These are phyloP conservation scores for Annulohypoxylon truncatum DNA, from an alignment of 2,329 filamentous ascomycete genomes.

Conservation along the genomic window DNA sequence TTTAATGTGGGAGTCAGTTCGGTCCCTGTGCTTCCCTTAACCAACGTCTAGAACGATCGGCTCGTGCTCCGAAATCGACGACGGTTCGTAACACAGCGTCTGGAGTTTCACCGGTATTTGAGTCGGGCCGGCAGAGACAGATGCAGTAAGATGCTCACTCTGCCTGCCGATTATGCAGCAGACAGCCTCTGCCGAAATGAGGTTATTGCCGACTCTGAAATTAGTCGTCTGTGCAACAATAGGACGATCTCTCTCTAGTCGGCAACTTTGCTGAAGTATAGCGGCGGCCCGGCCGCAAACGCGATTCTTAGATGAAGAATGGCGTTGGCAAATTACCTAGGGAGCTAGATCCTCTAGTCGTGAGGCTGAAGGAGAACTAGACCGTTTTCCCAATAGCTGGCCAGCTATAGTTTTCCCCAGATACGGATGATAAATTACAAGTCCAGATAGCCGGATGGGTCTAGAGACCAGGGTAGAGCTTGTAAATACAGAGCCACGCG, in stretches of 20 bases:
- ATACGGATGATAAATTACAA: slow-evolving; percentile 4
- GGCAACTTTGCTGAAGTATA: slow-evolving; percentile 11
- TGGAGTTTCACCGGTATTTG: slow-evolving; percentile 3
- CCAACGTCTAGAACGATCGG: slow-evolving; percentile 29
- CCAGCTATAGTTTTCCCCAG: not conserved
- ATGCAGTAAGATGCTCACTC: slow-evolving; percentile 13
- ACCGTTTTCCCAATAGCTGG: slow-evolving; percentile 4
- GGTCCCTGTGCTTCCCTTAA: slow-evolving; percentile 9
- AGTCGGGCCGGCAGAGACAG: slow-evolving; percentile 24
- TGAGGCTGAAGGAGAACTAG: slow-evolving; percentile 14
- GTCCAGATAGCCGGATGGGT: not conserved
- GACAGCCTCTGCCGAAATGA: slow-evolving; percentile 1
- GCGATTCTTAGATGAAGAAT: slow-evolving; percentile 2
- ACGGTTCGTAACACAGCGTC: slow-evolving; percentile 28
- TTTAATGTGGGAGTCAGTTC: slow-evolving; percentile 30
- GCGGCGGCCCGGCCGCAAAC: slow-evolving; percentile 8
- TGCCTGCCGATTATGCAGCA: slow-evolving; percentile 24
- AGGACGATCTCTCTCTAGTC: slow-evolving; percentile 9
- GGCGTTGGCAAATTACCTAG: slow-evolving; percentile 10
- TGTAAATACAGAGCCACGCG: slow-evolving; percentile 8
- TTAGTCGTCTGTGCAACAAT: slow-evolving; percentile 11
- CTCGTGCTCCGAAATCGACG: slow-evolving; percentile 1
- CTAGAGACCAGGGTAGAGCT: slow-evolving; percentile 5
- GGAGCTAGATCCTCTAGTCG: slow-evolving; percentile 7
- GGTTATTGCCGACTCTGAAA: slow-evolving; percentile 7